phyloP scores from a whole-genome alignment of 2,329 filamentous ascomycete genomes.

The Aspergillus japonicus region DNA sequence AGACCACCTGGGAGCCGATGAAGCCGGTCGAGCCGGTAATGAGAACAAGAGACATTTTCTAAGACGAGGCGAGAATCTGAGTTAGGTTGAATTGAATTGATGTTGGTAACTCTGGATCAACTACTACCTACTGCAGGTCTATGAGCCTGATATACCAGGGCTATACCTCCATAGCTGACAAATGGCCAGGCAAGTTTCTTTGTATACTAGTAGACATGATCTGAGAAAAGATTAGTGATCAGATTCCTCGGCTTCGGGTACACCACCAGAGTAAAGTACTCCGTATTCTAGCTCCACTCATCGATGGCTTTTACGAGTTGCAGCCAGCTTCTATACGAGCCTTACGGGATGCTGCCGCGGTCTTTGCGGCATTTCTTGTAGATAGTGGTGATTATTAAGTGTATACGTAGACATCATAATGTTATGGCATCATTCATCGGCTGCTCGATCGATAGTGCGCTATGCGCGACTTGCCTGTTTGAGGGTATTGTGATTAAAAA shows the following conservation, averaged over 20 bases:
- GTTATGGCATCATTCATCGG: no score
- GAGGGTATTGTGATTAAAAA: no score
- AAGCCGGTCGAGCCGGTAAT: slow-evolving; percentile 27
- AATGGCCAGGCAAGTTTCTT: not conserved
- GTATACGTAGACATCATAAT: no score
- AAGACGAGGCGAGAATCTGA: not conserved
- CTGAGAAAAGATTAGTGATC: not conserved
- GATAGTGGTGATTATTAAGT: no score
- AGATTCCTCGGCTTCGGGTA: not conserved
- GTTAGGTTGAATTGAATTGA: not conserved
- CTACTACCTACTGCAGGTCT: not conserved
- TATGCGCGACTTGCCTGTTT: no score
- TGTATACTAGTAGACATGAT: not conserved
- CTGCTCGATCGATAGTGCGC: no score
- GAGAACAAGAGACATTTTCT: slow-evolving; percentile 12
- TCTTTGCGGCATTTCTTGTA: not conserved
- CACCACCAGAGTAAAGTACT: not conserved
- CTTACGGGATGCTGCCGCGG: not conserved
- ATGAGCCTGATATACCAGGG: not conserved
- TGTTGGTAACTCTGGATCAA: not conserved
- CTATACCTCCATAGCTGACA: not conserved
- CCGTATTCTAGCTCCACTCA: not conserved
- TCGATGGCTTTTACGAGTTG: not conserved
- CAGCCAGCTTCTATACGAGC: not conserved
- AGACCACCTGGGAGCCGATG: slow-evolving; percentile 19